Evolutionary conservation across 345 rosid species (phyloP), one percentile per base, ranked within the genome.

Genomic region (Salix arbutifolia): DNA sequence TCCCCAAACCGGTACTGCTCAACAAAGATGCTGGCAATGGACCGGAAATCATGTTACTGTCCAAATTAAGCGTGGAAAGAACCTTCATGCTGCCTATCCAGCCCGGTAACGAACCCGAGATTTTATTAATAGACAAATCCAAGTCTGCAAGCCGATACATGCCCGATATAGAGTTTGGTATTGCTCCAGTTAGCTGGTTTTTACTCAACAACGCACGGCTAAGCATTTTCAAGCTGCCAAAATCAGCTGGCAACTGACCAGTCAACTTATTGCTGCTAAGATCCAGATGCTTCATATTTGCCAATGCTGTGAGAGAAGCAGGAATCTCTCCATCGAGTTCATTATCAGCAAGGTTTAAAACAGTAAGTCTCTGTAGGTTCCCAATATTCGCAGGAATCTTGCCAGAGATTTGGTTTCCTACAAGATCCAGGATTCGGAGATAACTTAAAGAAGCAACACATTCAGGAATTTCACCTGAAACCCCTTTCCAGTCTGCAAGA

Each of bases 401-500:
- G 44, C 97, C 99, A 74, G 94, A 88, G 40, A 95, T 33, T 66
- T 75, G 80, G 71, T 95, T 95, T 0, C 99, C 99, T 44, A 90
- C 81, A 19, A 95, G 90, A 75, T 95, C 99, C 23, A 95, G 84
- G 67, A 93, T 84, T 53, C 94, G 91, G 19, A 95, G 91, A 30
- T 90, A 85, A 3, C 85, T 74, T n/a, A 95, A 74, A 4, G 97
- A 84, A 37, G 82, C 78, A 14, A 93, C 37, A 80, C 99, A 95
- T 0, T 79, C 28, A 0, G 99, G 99, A 33, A 95, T 83, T 80
- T 83, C 82, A 3, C 97, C 96, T 65, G 93, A 72, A 79, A 95
- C 87, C 11, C 87, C 99, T 76, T 89, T 94, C 97, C 97, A 92
- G 84, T 95, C 97, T 17, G 99, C 97, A 40, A 91, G 83, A 33